phyloP scores from a whole-genome alignment of 306 rosid species.

The Citrullus colocynthis region DNA sequence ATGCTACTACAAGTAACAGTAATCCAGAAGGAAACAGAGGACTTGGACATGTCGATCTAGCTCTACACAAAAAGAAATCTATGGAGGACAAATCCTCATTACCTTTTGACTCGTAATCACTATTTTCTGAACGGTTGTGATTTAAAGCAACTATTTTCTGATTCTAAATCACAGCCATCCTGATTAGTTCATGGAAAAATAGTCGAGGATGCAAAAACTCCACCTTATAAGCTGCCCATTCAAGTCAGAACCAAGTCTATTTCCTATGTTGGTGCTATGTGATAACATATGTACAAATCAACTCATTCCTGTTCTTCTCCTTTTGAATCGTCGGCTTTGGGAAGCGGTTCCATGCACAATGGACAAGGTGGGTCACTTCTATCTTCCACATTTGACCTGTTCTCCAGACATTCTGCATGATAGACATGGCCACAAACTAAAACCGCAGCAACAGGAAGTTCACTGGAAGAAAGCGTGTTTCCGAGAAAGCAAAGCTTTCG shows the following conservation, averaged over 20 bases:
- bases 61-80: background rate
- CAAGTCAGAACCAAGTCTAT: background rate
- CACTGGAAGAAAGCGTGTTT: constrained; percentile 28
- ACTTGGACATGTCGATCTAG: background rate
- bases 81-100: background rate
- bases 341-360: constrained; percentile 25
- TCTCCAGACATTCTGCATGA: constrained; percentile 86
- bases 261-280: constrained; percentile 3
- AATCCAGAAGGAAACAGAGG: background rate
- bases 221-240: background rate
- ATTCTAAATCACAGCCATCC: background rate
- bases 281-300: background rate
- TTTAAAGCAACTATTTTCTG: background rate
- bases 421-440: constrained; percentile 79
- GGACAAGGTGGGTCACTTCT: constrained; percentile 69
- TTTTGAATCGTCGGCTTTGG: constrained; percentile 15
- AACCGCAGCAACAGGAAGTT: constrained; percentile 64
- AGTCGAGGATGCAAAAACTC: constrained; percentile 1
- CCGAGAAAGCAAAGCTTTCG: constrained; percentile 39
- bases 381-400: constrained; percentile 39
- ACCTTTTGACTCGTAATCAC: background rate
- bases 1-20: background rate
- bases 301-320: constrained; percentile 16
- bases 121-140: background rate
- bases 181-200: background rate